Base-by-base conservation (phyloP, 2,329 filamentous ascomycete genomes). In the Fusarium albosuccineum region DNA sequence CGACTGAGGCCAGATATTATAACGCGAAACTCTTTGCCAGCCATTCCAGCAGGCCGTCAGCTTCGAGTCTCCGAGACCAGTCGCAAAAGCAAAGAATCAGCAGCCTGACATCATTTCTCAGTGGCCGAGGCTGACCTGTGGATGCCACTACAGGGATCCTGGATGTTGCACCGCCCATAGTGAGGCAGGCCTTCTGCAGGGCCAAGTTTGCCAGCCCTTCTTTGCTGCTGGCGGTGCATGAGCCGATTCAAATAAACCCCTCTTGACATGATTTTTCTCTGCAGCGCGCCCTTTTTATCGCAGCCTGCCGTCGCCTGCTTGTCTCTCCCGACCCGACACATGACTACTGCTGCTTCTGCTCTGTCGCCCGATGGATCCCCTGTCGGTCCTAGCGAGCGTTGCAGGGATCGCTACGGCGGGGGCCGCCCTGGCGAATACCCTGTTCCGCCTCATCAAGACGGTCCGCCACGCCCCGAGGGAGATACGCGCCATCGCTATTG, bases 351-450 rank as follows among this genome's bases (percentile, higher is more conserved):
- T 3, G 17, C 4, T 13, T 41, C 37, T n/a, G 16, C 27, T 46
- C 14, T 10, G 26, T 11, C 40, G 49, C 36, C 11, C 13, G n/a
- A 62, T 68, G 65, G 61, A 68, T 9, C 65, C 65, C 29, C 2
- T 68, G 0, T 67, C 65, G 27, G 49, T 68, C 10, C 53, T 59
- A 57, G 65, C 65, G 3, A 52, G 65, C 33, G 60, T 68, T 8
- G 65, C 65, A 16, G 65, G 65, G 6, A 64, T 68, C 22, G 57
- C 65, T 1, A 66, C 61, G 22, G 65, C 65, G 4, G 65, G 65
- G 5, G 49, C 65, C 1, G 36, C 67, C 11, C 33, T 68, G 2
- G 64, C 65, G 7, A 66, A 37, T 5, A 50, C 57, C 2, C 16
- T 68, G 0, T 68, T 68, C 9, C 44, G 33, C 3, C 42, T 68